Evolutionary conservation across 176 grass and related monocot species (phyloP), one percentile per base, ranked within the genome.

Genomic region (Hyparrhenia diplandra): DNA sequence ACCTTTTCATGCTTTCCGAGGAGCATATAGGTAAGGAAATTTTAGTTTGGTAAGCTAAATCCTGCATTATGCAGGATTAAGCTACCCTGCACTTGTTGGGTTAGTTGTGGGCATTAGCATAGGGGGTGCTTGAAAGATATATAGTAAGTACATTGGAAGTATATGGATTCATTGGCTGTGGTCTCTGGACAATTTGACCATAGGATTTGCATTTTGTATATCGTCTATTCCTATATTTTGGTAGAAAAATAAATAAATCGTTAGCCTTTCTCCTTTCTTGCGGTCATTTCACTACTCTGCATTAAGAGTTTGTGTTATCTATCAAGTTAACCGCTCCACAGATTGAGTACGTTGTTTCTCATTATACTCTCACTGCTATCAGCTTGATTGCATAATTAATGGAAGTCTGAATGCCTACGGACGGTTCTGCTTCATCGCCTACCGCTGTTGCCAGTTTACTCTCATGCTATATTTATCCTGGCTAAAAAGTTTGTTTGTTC

Each of bases 101-200:
- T 63, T 36, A 75, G 76, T 46, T 29, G 47, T 65, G 36, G 34
- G 75, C 28, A 70, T 57, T 85, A 79, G 83, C 74, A 71, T 79
- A 79, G 45, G 10, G 9, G 74, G 54, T 66, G 36, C n/a, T 63
- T 59, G 66, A 45, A 79, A 14, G 59, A 61, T 84, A 49, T 59
- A 81, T 71, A 71, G 65, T 67, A 66, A 68, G 77, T 81, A 66
- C 67, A 49, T 78, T 81, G 67, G 75, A 67, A 55, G 69, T 35
- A 86, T 74, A 83, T 83, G 83, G 74, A 79, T 86, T 61, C 39
- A 79, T 79, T 74, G 79, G 27, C 5, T 69, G 54, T 58, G 52
- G 21, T 55, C 52, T 51, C 46, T 78, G 61, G 74, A 60, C 78
- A 62, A 74, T 69, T 86, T 54, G 60, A 78, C 61, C 20, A 9